Percentiles rank a stretch among this genome's conserved stretches.
Evolutionary conservation across 441 rosid species (phyloP).

Genomic region (Capsella rubella): DNA sequence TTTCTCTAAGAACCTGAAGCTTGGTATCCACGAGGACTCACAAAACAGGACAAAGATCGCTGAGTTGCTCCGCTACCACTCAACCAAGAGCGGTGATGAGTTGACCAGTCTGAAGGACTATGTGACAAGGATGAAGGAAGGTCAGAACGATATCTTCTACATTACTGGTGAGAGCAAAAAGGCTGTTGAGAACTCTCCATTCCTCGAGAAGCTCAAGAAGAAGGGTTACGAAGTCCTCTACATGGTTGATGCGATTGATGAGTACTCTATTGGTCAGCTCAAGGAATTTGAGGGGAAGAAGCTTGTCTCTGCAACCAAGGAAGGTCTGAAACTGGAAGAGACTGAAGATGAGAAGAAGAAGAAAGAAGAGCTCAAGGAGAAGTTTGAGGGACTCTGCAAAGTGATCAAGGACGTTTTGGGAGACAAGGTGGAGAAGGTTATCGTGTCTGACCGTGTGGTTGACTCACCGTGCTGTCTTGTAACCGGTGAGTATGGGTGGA

Average conservation of each 20-base stretch:
- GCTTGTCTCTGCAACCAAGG: conserved; percentile 72
- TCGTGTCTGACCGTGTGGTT: conserved; percentile 72
- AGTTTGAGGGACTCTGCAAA: conserved; percentile 75
- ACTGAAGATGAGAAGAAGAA: conserved; percentile 69
- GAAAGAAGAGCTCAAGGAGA: conserved; percentile 60
- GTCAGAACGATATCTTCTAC: conserved; percentile 68
- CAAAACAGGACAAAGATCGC: conserved; percentile 68
- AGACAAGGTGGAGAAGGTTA: conserved; percentile 69
- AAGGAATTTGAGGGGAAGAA: conserved; percentile 79
- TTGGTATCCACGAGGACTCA: conserved; percentile 73
- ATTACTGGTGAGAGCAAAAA: conserved; percentile 80
- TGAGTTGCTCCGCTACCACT: conserved; percentile 71
- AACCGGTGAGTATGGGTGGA: conserved; percentile 72
- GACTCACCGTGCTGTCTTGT: conserved; percentile 76
- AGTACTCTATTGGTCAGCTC: conserved; percentile 71
- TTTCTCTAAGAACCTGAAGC: conserved; percentile 75
- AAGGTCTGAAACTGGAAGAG: conserved; percentile 67
- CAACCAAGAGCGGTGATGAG: conserved; percentile 78
- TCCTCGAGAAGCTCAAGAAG: conserved; percentile 78
- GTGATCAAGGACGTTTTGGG: conserved; percentile 76
- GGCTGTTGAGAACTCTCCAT: conserved; percentile 78
- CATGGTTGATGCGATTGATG: conserved; percentile 79
- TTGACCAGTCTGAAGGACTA: conserved; percentile 75
- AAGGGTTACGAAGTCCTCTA: conserved; percentile 66
- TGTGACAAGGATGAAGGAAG: conserved; percentile 81